Evolutionary conservation across 148 eudicot species (phyloP).

Genomic region (Pouteria glomerata): DNA sequence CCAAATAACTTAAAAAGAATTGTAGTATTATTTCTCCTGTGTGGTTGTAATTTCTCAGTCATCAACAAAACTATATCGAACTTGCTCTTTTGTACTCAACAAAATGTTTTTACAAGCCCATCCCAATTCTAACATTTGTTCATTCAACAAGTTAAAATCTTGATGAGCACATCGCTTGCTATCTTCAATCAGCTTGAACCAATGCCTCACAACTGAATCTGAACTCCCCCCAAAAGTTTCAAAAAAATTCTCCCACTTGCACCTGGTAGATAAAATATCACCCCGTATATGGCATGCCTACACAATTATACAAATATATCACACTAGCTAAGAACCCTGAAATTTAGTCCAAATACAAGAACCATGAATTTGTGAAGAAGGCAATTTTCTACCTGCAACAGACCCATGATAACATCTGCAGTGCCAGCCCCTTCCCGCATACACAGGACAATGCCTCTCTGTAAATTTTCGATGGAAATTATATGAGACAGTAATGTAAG

Average conservation of each 20-base stretch:
- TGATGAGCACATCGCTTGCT: slow-evolving; percentile 25
- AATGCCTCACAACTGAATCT: slow-evolving; percentile 24
- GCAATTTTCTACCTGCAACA: slow-evolving; percentile 56
- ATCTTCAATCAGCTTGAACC: slow-evolving; percentile 38
- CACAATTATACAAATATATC: not conserved
- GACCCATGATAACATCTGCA: slow-evolving; percentile 51
- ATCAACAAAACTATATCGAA: slow-evolving; percentile 48
- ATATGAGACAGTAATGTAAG: not conserved
- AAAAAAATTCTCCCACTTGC: slow-evolving; percentile 20
- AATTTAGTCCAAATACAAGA: not conserved
- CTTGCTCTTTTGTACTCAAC: slow-evolving; percentile 61
- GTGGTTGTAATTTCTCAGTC: slow-evolving; percentile 16
- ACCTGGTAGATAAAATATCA: slow-evolving; percentile 23
- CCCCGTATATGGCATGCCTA: slow-evolving; percentile 78
- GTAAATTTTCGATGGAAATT: slow-evolving; percentile 1
- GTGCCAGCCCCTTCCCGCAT: slow-evolving; percentile 74
- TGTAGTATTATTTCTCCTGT: too few species aligned
- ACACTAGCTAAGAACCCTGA: not conserved
- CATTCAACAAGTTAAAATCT: slow-evolving; percentile 26
- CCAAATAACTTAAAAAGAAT: too few species aligned
- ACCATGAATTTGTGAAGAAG: not conserved
- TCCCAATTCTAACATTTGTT: slow-evolving; percentile 32
- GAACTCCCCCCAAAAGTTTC: slow-evolving; percentile 21
- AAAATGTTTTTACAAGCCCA: slow-evolving; percentile 73
- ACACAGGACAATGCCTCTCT: slow-evolving; percentile 62